phyloP scores from a whole-genome alignment of 495 filamentous ascomycete genomes.

The Aspergillus cristatus region DNA sequence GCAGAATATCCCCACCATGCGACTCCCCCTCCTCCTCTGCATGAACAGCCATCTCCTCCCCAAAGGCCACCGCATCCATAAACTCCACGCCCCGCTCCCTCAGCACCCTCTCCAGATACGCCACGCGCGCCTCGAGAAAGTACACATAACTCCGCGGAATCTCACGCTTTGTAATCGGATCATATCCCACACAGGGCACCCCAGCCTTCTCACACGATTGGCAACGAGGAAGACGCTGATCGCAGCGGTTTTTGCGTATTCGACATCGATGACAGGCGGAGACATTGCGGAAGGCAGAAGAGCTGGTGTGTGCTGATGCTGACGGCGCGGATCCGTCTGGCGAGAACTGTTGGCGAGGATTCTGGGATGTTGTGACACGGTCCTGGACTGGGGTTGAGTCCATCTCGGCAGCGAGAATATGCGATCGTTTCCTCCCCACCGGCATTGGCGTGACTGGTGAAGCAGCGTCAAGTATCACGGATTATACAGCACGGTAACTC shows the following conservation, averaged over 20 bases:
- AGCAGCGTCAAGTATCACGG: slow-evolving; percentile 31
- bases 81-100: slow-evolving; percentile 60
- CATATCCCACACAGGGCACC: slow-evolving; percentile 86
- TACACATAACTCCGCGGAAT: slow-evolving; percentile 93
- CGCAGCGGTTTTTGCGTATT: slow-evolving; percentile 87
- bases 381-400: slow-evolving; percentile 11
- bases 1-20: no score
- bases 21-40: slow-evolving; percentile 8
- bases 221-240: slow-evolving; percentile 84
- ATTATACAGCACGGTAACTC: no score
- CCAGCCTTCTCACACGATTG: slow-evolving; percentile 83
- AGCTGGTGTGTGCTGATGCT: slow-evolving; percentile 20
- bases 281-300: slow-evolving; percentile 79
- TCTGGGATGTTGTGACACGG: slow-evolving; percentile 6
- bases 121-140: slow-evolving; percentile 80
- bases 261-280: slow-evolving; percentile 92
- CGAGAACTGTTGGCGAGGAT: slow-evolving; percentile 8
- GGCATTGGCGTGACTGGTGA: slow-evolving; percentile 28
- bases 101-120: slow-evolving; percentile 74
- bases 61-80: slow-evolving; percentile 67
- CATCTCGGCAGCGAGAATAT: slow-evolving; percentile 13
- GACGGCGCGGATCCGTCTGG: slow-evolving; percentile 12
- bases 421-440: slow-evolving; percentile 34
- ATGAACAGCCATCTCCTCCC: slow-evolving; percentile 44
- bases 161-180: slow-evolving; percentile 90